Evolutionary conservation across 1,284 basidiomycete species (phyloP).

Genomic region (Sanghuangporus sanghuang): DNA sequence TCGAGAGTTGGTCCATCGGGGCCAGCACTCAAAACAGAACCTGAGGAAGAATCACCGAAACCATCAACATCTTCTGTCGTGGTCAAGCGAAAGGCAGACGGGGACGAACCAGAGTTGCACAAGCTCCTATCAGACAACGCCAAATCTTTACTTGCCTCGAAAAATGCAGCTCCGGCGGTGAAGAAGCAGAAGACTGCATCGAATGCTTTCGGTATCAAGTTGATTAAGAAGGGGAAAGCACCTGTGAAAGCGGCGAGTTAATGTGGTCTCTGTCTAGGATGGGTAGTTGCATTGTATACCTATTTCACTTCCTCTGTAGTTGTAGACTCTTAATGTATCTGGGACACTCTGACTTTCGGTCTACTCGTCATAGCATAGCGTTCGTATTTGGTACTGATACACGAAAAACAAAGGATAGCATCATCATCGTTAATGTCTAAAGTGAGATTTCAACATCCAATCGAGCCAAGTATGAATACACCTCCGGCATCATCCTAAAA

Average conservation of each 20-base stretch:
- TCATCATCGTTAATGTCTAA: slow-evolving; percentile 25
- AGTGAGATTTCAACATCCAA: slow-evolving; percentile 75
- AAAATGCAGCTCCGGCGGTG: slow-evolving; percentile 35
- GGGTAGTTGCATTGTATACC: slow-evolving; percentile 1
- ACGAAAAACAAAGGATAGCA: background rate
- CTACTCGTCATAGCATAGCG: background rate
- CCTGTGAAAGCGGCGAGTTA: slow-evolving; percentile 28
- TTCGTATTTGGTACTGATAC: background rate
- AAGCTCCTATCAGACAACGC: slow-evolving; percentile 73
- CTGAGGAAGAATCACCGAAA: slow-evolving; percentile 22
- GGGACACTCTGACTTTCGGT: background rate
- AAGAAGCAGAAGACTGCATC: slow-evolving; percentile 67
- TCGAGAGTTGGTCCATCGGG: slow-evolving; percentile 53
- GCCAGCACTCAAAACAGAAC: slow-evolving; percentile 29
- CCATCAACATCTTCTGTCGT: slow-evolving; percentile 44
- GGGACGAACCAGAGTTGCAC: slow-evolving; percentile 62
- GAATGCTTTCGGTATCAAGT: slow-evolving; percentile 67
- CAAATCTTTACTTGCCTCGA: slow-evolving; percentile 55
- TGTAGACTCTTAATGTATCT: background rate
- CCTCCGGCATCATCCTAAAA: slow-evolving; percentile 85
- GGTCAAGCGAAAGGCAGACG: slow-evolving; percentile 76
- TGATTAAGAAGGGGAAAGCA: slow-evolving; percentile 49
- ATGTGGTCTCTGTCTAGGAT: slow-evolving; percentile 19
- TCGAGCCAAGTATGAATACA: slow-evolving; percentile 83
- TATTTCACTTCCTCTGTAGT: background rate